Evolutionary conservation across 257 asterid genomes (phyloP).

Genomic region (Nicotiana undulata): DNA sequence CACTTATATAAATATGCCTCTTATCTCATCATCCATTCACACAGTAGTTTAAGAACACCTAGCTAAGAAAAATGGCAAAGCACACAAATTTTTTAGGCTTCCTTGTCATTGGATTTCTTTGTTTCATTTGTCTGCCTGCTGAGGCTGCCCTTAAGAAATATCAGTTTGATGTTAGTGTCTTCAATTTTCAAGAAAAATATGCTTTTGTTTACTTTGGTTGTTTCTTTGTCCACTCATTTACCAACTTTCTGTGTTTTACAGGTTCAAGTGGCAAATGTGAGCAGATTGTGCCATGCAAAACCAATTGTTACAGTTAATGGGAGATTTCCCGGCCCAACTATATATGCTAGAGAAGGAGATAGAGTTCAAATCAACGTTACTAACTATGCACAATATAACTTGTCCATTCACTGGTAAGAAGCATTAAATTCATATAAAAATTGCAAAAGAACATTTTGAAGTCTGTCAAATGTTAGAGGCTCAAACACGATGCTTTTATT

Average conservation of each 20-base stretch:
- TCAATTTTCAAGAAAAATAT: too few relatives aligned
- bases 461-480: neutral
- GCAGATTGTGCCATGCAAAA: constrained; percentile 61
- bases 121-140: constrained; percentile 13
- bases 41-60: neutral
- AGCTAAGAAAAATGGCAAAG: neutral
- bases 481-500: neutral
- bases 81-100: neutral
- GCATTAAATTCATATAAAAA: neutral
- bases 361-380: constrained; percentile 49
- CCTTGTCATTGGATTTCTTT: neutral
- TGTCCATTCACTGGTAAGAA: constrained; percentile 61
- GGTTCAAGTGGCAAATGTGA: constrained; percentile 55
- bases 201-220: neutral
- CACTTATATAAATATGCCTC: neutral
- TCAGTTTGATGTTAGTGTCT: constrained; percentile 44
- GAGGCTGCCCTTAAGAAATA: constrained; percentile 48
- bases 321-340: constrained; percentile 34
- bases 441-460: neutral
- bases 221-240: too few relatives aligned
- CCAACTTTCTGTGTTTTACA: constrained; percentile 12
- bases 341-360: constrained; percentile 48
- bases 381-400: constrained; percentile 54
- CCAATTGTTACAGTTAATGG: constrained; percentile 63
- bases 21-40: neutral